A percentile compares a stretch with the other conserved stretches of the same genome.
These are phyloP conservation scores for Quambalaria eucalypti DNA, from an alignment of 1,284 basidiomycete genomes.

Conservation along the genomic window DNA sequence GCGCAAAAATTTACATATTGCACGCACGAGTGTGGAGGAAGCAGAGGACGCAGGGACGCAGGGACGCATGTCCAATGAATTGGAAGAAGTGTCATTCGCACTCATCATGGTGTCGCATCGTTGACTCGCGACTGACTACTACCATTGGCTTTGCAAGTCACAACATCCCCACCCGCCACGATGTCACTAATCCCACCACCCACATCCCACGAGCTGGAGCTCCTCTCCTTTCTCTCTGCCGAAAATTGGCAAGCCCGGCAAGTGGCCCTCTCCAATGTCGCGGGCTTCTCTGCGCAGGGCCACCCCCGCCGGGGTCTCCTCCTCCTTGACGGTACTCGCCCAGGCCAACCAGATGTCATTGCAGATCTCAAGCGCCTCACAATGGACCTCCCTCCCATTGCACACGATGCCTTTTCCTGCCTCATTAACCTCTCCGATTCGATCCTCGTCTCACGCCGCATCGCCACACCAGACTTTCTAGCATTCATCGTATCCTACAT, in stretches of 20 bases:
- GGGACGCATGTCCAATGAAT: too few species aligned
- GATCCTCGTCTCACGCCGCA: slow-evolving; percentile 61
- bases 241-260: slow-evolving; percentile 77
- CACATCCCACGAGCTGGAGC: slow-evolving; percentile 50
- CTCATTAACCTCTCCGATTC: slow-evolving; percentile 89
- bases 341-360: slow-evolving; percentile 38
- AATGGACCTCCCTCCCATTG: slow-evolving; percentile 67
- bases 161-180: too few species aligned
- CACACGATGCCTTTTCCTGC: slow-evolving; percentile 89
- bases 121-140: too few species aligned
- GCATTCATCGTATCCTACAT: slow-evolving; percentile 83
- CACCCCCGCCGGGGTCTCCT: slow-evolving; percentile 31
- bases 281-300: slow-evolving; percentile 48
- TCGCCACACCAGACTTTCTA: slow-evolving; percentile 64
- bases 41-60: too few species aligned
- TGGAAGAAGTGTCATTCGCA: too few species aligned
- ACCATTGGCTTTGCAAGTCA: too few species aligned
- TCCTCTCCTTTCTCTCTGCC: slow-evolving; percentile 76
- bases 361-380: slow-evolving; percentile 71
- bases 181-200: background rate
- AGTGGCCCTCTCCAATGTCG: slow-evolving; percentile 71
- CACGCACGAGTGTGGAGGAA: too few species aligned
- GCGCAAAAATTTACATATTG: too few species aligned
- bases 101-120: too few species aligned
- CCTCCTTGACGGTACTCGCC: slow-evolving; percentile 22